Conservation (phyloP, 2,329 filamentous ascomycete species). For the Alternaria rosae region DNA sequence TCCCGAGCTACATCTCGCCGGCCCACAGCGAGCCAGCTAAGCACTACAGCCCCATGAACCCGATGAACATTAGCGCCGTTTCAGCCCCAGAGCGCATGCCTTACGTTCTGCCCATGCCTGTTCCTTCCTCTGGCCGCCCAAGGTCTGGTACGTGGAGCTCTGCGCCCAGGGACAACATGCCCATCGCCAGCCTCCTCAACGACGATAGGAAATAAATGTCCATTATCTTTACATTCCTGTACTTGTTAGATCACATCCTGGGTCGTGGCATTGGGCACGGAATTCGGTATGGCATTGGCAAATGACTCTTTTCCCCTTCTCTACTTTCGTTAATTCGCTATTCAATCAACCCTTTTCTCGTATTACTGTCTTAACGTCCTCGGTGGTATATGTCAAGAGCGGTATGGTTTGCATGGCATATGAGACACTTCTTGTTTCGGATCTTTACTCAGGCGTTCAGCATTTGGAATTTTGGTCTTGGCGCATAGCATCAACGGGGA, state of each 20-base stretch:
- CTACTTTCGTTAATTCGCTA: conserved; percentile 35
- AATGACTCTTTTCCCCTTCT: conserved; percentile 14
- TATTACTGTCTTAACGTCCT: background rate
- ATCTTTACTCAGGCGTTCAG: background rate
- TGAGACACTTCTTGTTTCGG: conserved; percentile 8
- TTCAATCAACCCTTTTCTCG: conserved; percentile 9
- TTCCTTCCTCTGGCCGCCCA: conserved; percentile 42
- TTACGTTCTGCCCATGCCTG: conserved; percentile 48
- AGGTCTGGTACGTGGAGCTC: conserved; percentile 48
- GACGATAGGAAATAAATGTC: conserved; percentile 44
- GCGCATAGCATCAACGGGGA: background rate
- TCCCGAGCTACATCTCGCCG: conserved; percentile 42
- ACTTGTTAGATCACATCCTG: conserved; percentile 5
- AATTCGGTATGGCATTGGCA: background rate
- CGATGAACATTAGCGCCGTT: conserved; percentile 39
- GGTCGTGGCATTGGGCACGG: conserved; percentile 1
- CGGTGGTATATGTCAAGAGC: background rate
- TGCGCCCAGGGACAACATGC: conserved; percentile 48
- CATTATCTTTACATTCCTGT: background rate
- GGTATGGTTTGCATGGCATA: background rate
- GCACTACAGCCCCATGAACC: conserved; percentile 44
- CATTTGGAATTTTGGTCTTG: conserved; percentile 2
- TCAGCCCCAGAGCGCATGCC: conserved; percentile 45
- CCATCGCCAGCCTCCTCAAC: conserved; percentile 50
- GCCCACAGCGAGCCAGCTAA: conserved; percentile 40